Conservation (phyloP, 2,329 filamentous ascomycete species). For the Cladosporium sp. region DNA sequence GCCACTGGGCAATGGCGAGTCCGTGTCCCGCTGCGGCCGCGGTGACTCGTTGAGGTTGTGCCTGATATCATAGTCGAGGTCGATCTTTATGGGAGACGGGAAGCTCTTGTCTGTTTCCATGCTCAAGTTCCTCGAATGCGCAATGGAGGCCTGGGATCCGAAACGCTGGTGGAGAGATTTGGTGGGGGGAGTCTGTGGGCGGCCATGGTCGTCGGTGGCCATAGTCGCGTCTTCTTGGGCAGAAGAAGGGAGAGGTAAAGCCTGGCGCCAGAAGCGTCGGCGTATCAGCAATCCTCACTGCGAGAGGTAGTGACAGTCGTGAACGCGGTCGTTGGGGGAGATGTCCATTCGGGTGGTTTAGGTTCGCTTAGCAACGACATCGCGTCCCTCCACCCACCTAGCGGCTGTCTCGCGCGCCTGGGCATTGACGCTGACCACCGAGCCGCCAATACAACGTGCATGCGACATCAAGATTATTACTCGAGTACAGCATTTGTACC, state of each 20-base stretch:
- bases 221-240: neutral
- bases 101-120: conserved; percentile 11
- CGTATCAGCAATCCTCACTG: neutral
- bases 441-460: too few relatives aligned
- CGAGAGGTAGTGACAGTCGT: too few relatives aligned
- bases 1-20: conserved; percentile 6
- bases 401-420: too few relatives aligned
- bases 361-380: too few relatives aligned
- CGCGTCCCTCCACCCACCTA: too few relatives aligned
- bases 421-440: too few relatives aligned
- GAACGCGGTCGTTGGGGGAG: too few relatives aligned
- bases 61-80: conserved; percentile 28
- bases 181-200: conserved; percentile 7
- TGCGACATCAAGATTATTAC: too few relatives aligned
- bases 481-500: too few relatives aligned
- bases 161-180: conserved; percentile 6
- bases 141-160: conserved; percentile 1
- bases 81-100: conserved; percentile 21
- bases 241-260: neutral
- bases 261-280: neutral
- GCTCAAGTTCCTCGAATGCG: conserved; percentile 3
- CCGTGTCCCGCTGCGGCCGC: neutral
- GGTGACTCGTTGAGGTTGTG: conserved; percentile 23
- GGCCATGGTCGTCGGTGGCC: neutral
- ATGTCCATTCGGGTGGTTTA: too few relatives aligned